Conservation (phyloP, 352 stramenopile species). For the Phytophthora pseudosyringae region DNA sequence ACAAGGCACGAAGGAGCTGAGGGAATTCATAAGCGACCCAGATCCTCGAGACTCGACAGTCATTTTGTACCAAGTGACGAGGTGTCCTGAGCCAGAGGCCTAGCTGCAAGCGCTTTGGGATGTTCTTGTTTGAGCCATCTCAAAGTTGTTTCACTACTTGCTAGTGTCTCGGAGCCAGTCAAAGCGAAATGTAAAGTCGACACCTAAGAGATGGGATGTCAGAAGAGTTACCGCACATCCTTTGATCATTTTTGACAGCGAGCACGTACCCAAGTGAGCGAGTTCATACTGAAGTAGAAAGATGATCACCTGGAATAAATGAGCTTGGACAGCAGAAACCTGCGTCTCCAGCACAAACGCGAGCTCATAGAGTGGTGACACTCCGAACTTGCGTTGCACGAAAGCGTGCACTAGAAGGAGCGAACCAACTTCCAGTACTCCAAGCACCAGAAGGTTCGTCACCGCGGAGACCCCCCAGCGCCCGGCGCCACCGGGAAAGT, state of each 20-base stretch:
- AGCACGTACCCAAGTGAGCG: not conserved
- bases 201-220: not conserved
- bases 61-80: too few species aligned
- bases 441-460: slow-evolving; percentile 22
- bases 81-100: too few species aligned
- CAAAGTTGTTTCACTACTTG: not conserved
- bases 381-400: slow-evolving; percentile 8
- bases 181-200: slow-evolving; percentile 11
- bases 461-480: not conserved
- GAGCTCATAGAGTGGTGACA: slow-evolving; percentile 10
- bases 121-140: too few species aligned
- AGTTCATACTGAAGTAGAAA: slow-evolving; percentile 13
- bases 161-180: not conserved
- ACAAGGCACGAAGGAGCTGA: too few species aligned
- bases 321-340: not conserved
- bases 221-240: not conserved
- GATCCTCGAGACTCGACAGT: too few species aligned
- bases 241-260: not conserved
- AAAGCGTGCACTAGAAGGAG: slow-evolving; percentile 5
- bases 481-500: slow-evolving; percentile 18
- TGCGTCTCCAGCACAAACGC: slow-evolving; percentile 15
- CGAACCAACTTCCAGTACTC: slow-evolving; percentile 10
- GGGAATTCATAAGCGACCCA: too few species aligned
- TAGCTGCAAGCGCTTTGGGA: too few species aligned
- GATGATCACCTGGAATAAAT: not conserved